These are phyloP conservation scores for Melampsora abietis-canadensis DNA, from an alignment of 1,284 basidiomycete species.

Conservation along the genomic window DNA sequence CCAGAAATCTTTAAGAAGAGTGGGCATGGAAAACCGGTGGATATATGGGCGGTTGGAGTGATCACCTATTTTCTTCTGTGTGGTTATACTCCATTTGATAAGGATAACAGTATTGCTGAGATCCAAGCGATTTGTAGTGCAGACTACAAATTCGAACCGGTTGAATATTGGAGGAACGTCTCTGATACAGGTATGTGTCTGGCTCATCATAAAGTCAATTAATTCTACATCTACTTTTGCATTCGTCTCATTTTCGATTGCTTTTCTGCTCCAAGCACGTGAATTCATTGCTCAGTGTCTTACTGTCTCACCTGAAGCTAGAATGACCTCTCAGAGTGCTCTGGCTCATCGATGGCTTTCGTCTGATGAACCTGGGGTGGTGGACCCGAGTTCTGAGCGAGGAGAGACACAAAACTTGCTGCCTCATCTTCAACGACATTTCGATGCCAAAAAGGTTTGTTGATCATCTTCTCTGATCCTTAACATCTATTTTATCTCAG, in stretches of 20 bases:
- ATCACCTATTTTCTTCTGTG: slow-evolving; percentile 44
- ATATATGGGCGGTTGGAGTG: slow-evolving; percentile 61
- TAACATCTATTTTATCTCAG: not conserved
- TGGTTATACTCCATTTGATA: slow-evolving; percentile 75
- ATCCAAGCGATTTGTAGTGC: slow-evolving; percentile 80
- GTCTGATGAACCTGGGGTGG: slow-evolving; percentile 50
- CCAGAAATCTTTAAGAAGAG: slow-evolving; percentile 96
- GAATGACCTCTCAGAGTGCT: slow-evolving; percentile 71
- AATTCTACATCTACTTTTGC: not conserved
- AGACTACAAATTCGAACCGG: slow-evolving; percentile 84
- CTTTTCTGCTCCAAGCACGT: slow-evolving; percentile 60
- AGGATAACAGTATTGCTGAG: slow-evolving; percentile 66
- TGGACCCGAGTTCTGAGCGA: slow-evolving; percentile 52
- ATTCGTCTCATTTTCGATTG: not conserved
- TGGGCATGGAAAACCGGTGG: slow-evolving; percentile 92
- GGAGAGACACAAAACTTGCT: slow-evolving; percentile 41
- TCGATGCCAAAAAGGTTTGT: slow-evolving; percentile 40
- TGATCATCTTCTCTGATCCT: not conserved
- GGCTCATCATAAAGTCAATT: slow-evolving; percentile 10
- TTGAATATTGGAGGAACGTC: slow-evolving; percentile 51
- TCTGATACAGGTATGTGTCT: slow-evolving; percentile 51
- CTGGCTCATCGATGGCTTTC: slow-evolving; percentile 75
- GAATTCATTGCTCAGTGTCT: slow-evolving; percentile 77
- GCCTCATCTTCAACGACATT: slow-evolving; percentile 38
- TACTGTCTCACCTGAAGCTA: slow-evolving; percentile 71